These are phyloP conservation scores for Puccinia horiana DNA, from an alignment of 1,284 basidiomycete species.

Conservation along the genomic window DNA sequence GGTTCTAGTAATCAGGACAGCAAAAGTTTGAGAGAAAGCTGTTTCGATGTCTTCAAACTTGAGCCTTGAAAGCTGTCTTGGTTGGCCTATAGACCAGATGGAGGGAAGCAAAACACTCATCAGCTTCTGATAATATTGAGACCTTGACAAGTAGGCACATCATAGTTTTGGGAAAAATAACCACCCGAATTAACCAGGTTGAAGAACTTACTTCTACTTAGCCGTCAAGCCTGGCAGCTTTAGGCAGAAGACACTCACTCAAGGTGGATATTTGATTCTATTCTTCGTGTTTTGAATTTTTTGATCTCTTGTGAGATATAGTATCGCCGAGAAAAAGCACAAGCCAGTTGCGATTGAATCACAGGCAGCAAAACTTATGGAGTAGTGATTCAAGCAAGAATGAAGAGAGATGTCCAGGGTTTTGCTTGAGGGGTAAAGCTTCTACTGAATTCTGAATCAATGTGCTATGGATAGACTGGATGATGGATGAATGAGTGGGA, in stretches of 20 bases:
- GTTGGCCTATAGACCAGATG: background rate
- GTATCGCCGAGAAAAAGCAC: background rate
- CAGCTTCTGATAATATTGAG: too few species aligned
- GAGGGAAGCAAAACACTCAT: background rate
- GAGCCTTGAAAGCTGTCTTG: background rate
- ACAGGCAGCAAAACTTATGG: background rate
- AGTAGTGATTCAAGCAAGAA: background rate
- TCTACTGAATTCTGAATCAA: background rate
- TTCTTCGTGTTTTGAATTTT: background rate
- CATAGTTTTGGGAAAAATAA: background rate
- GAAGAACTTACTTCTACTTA: background rate
- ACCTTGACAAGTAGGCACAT: too few species aligned
- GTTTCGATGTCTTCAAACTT: background rate
- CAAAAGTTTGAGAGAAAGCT: too few species aligned
- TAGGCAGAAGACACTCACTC: background rate
- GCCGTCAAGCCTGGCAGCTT: background rate
- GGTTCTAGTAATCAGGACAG: too few species aligned
- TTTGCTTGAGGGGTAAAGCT: background rate
- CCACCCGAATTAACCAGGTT: background rate
- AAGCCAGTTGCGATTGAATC: slow-evolving; percentile 21
- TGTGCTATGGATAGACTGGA: background rate
- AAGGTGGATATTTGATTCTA: background rate
- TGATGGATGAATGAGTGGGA: background rate
- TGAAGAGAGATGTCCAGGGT: background rate
- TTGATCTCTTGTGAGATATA: background rate